These are phyloP conservation scores for Populus davidiana DNA, from an alignment of 345 rosid species.

Conservation along the genomic window DNA sequence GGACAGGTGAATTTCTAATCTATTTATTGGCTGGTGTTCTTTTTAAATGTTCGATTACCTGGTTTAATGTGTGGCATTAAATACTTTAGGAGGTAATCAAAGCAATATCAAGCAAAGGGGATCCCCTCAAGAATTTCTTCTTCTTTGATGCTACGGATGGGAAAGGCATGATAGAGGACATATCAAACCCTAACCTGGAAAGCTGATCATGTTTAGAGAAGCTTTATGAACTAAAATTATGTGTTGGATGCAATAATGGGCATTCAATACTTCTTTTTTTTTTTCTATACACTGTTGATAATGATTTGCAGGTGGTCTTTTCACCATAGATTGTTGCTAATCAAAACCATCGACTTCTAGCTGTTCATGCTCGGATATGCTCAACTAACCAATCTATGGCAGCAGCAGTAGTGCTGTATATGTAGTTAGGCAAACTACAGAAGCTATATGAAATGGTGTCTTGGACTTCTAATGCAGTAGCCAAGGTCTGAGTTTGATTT, in stretches of 20 bases:
- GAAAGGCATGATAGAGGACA: constrained; percentile 83
- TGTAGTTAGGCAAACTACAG: no score
- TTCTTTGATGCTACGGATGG: constrained; percentile 83
- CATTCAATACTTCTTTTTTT: neutral
- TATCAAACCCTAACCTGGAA: constrained; percentile 35
- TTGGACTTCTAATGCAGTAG: no score
- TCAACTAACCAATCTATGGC: no score
- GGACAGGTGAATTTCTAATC: constrained; percentile 62
- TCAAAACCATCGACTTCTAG: neutral
- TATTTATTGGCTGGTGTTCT: neutral
- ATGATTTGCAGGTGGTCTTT: neutral
- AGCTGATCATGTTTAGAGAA: constrained; percentile 14
- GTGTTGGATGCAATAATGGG: neutral
- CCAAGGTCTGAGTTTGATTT: no score
- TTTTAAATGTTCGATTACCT: neutral
- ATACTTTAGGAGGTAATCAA: constrained; percentile 80
- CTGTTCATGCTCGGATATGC: neutral
- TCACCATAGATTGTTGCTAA: neutral
- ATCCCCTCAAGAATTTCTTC: constrained; percentile 87
- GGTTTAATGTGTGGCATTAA: constrained; percentile 4
- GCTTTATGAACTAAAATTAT: neutral
- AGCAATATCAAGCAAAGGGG: constrained; percentile 83
- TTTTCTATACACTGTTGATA: neutral
- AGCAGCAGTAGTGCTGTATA: neutral
- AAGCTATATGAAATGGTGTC: no score